Evolutionary conservation across 352 stramenopile species (phyloP), one percentile per base, ranked within the genome.

Genomic region (Pythium plurisporium): DNA sequence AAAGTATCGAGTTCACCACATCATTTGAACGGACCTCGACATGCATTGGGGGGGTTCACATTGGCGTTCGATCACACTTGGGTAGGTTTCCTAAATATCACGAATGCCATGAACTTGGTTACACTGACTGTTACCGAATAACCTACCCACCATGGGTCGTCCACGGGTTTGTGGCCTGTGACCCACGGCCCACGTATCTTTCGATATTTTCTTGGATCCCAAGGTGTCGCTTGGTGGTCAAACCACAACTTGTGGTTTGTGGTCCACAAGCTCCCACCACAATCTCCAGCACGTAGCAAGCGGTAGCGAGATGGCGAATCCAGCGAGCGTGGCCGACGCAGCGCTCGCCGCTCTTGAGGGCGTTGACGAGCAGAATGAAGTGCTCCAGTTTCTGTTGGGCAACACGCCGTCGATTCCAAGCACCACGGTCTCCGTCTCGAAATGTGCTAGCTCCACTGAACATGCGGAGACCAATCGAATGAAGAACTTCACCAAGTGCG

Each of bases 381-480:
- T 72, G 33, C 64, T 75, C 25, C 47, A 53, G 29, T 74, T 74
- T 31, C 27, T 72, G 37, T 44, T 72, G 22, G 59, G 64, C 25
- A 59, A 59, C 45, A 55, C 42, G 4, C 19, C 9, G 9, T 52
- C 45, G 43, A 58, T 68, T 31, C 19, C 20, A 43, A 57, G 23
- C 23, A 44, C n/a, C n/a, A n/a, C n/a, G n/a, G n/a, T n/a, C n/a
- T n/a, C n/a, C n/a, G n/a, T n/a, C n/a, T n/a, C n/a, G n/a, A n/a
- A n/a, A n/a, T n/a, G n/a, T n/a, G n/a, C n/a, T n/a, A n/a, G n/a
- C n/a, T 22, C 9, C 17, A 42, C 14, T 9, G 36, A 3, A 7
- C 15, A 42, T 10, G 36, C 36, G 11, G 22, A 5, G 12, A 3
- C 19, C 40, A 15, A 29, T 30, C 15, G 19, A 59, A 34, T 15